These are phyloP conservation scores for Gossypium herbaceum DNA, from an alignment of 345 rosid genomes.

Conservation along the genomic window DNA sequence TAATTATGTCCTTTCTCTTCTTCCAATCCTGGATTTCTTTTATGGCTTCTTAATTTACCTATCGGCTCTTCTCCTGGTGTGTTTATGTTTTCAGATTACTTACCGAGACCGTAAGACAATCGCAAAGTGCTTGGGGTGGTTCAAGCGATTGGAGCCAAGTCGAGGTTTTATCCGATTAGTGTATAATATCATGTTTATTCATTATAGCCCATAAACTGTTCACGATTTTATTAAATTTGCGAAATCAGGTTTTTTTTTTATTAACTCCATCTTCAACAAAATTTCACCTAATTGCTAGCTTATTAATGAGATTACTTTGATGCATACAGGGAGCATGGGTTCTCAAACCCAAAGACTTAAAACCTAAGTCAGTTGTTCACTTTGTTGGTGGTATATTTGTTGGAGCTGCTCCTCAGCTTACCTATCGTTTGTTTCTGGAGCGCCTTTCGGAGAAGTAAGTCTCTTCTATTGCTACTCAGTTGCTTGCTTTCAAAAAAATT, in stretches of 20 bases:
- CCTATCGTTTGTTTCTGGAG: conserved; percentile 91
- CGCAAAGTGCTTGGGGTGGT: conserved; percentile 58
- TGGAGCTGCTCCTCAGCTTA: conserved; percentile 97
- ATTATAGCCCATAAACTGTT: not conserved
- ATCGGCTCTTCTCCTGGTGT: not conserved
- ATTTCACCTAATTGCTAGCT: not conserved
- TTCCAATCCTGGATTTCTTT: not conserved
- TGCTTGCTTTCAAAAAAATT: not conserved
- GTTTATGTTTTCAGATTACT: conserved; percentile 49
- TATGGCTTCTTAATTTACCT: not conserved
- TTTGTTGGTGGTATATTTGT: conserved; percentile 95
- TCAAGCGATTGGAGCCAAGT: conserved; percentile 70
- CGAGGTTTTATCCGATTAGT: conserved; percentile 41
- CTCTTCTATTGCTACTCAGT: not conserved
- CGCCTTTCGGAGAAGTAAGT: conserved; percentile 87
- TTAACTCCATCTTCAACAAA: not conserved
- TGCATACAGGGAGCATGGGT: conserved; percentile 89
- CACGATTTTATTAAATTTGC: not conserved
- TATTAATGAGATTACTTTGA: not conserved
- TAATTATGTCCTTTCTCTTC: not conserved
- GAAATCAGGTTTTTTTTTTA: not conserved
- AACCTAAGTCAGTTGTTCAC: conserved; percentile 76
- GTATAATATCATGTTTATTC: not conserved
- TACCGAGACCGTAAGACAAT: conserved; percentile 73
- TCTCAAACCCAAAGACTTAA: conserved; percentile 61